Percentiles rank a stretch among this genome's conserved stretches.
Evolutionary conservation across 2,329 filamentous ascomycete species (phyloP).

Genomic region (Chrysoporthe puriensis): DNA sequence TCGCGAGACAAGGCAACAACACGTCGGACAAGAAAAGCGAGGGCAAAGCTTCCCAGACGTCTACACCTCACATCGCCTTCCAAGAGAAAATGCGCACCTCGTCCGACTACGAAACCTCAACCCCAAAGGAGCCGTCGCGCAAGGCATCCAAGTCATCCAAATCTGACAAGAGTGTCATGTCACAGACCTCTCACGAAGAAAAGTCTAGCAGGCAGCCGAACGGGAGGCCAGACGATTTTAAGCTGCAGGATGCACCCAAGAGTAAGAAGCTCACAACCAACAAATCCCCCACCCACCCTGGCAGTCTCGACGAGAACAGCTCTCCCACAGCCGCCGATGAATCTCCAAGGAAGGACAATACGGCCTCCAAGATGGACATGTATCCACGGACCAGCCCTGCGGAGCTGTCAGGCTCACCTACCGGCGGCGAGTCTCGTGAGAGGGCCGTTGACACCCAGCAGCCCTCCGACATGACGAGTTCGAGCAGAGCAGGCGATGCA

Average conservation of each 20-base stretch:
- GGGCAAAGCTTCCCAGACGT: conserved; percentile 45
- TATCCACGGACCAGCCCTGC: conserved; percentile 39
- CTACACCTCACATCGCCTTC: conserved; percentile 88
- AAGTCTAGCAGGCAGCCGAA: conserved; percentile 42
- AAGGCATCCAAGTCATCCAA: conserved; percentile 52
- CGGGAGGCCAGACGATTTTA: conserved; percentile 65
- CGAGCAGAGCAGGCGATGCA: conserved; percentile 42
- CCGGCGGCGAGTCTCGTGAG: conserved; percentile 62
- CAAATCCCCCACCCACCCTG: conserved; percentile 50
- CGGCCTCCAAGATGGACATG: conserved; percentile 36
- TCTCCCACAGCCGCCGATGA: conserved; percentile 43
- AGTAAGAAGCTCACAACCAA: conserved; percentile 53
- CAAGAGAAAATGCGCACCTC: conserved; percentile 78
- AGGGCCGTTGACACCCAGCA: conserved; percentile 56
- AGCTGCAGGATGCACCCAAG: conserved; percentile 79
- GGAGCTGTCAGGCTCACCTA: conserved; percentile 48
- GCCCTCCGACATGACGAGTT: conserved; percentile 49
- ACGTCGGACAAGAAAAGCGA: conserved; percentile 51
- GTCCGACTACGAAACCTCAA: conserved; percentile 60
- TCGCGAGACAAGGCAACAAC: conserved; percentile 46
- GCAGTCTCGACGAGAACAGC: conserved; percentile 43
- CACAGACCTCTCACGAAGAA: conserved; percentile 44
- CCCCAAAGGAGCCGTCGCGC: conserved; percentile 53
- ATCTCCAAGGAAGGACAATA: conserved; percentile 42
- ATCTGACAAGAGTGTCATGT: conserved; percentile 39